These are phyloP conservation scores for Tieghemostelium lacteum DNA, from an alignment of 78 protist genomes.

Conservation along the genomic window DNA sequence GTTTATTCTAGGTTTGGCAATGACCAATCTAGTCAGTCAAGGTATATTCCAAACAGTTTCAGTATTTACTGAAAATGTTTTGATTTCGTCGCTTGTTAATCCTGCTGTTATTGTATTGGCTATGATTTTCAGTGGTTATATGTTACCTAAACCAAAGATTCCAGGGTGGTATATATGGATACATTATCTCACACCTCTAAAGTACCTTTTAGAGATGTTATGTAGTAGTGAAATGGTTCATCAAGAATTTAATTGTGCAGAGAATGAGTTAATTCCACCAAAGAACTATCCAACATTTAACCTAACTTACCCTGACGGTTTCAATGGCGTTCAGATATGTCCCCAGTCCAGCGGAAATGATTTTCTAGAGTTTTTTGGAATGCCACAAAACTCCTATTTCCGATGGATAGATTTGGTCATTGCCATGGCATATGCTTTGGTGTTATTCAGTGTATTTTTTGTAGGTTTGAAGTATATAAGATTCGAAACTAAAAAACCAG, in stretches of 20 bases:
- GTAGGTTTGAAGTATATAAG: constrained; percentile 24
- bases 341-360: neutral
- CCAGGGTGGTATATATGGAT: constrained; percentile 73
- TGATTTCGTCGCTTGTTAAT: constrained; percentile 38
- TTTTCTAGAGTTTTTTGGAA: constrained; percentile 36
- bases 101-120: constrained; percentile 59
- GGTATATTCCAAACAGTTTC: constrained; percentile 64
- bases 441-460: constrained; percentile 22
- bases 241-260: constrained; percentile 35
- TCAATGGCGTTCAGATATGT: constrained; percentile 11
- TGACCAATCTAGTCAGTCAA: constrained; percentile 40
- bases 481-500: constrained; percentile 59
- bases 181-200: constrained; percentile 46
- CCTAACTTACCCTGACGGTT: neutral
- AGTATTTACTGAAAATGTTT: constrained; percentile 7
- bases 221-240: constrained; percentile 48
- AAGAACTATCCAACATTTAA: neutral
- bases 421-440: neutral
- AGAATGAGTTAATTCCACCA: constrained; percentile 62
- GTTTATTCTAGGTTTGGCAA: constrained; percentile 40
- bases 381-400: constrained; percentile 36
- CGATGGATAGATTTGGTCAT: constrained; percentile 71
- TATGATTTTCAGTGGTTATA: constrained; percentile 73
- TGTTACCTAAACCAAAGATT: constrained; percentile 33
- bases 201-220: constrained; percentile 45